These are phyloP conservation scores for Dalbergia cochinchinensis DNA, from an alignment of 306 rosid species.

Conservation along the genomic window DNA sequence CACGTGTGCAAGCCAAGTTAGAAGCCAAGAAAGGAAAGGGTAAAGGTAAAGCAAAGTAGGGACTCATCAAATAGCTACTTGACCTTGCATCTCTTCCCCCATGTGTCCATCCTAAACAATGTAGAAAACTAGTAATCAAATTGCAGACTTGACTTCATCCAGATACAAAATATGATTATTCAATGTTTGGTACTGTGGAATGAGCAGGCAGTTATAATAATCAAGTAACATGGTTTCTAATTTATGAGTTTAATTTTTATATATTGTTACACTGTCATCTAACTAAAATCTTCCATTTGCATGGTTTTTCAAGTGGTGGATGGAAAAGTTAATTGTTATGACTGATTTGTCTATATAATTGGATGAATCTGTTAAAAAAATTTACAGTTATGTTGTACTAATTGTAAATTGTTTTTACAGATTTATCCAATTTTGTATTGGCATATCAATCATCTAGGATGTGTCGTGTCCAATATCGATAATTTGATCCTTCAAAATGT, in stretches of 20 bases:
- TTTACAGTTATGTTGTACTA: no score
- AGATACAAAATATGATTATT: not conserved
- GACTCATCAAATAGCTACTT: slow-evolving; percentile 16
- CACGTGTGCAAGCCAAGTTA: slow-evolving; percentile 92
- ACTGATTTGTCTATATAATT: no score
- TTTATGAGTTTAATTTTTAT: not conserved
- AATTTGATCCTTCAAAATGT: no score
- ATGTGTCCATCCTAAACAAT: not conserved
- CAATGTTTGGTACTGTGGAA: not conserved
- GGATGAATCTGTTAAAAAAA: no score
- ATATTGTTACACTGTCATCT: no score
- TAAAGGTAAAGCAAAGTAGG: slow-evolving; percentile 82
- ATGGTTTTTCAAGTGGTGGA: no score
- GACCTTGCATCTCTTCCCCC: not conserved
- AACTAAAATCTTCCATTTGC: no score
- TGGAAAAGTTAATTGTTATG: no score
- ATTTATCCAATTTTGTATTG: no score
- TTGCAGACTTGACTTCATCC: slow-evolving; percentile 12
- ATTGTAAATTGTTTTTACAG: no score
- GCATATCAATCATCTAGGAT: no score
- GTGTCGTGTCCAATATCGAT: no score
- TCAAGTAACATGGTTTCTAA: not conserved
- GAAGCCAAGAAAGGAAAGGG: slow-evolving; percentile 96
- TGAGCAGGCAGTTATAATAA: not conserved
- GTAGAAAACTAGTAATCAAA: not conserved